Conservation (phyloP, 2,329 filamentous ascomycete genomes). For the Xylariaceae sp. region DNA sequence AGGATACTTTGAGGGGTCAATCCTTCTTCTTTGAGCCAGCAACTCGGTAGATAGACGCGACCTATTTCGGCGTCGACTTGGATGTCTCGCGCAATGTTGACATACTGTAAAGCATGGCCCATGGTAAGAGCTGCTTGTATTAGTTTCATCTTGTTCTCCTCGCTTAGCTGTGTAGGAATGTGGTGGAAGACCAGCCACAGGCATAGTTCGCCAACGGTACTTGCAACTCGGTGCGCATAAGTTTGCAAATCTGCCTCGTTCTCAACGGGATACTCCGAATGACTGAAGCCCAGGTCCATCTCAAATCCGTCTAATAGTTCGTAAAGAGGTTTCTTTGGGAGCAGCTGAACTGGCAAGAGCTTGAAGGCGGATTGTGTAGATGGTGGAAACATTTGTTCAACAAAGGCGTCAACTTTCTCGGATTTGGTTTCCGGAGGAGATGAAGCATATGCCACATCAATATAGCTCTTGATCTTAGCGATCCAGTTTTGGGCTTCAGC, state of each 20-base stretch:
- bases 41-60: slow-evolving; percentile 64
- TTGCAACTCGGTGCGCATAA: slow-evolving; percentile 66
- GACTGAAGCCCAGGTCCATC: slow-evolving; percentile 58
- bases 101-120: slow-evolving; percentile 72
- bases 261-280: slow-evolving; percentile 49
- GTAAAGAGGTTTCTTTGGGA: slow-evolving; percentile 57
- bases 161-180: slow-evolving; percentile 30
- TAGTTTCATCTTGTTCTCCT: slow-evolving; percentile 38
- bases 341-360: slow-evolving; percentile 54
- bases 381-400: slow-evolving; percentile 48
- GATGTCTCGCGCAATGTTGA: slow-evolving; percentile 75
- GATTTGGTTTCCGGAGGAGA: slow-evolving; percentile 17
- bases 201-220: slow-evolving; percentile 67
- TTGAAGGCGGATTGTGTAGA: slow-evolving; percentile 51
- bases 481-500: slow-evolving; percentile 57
- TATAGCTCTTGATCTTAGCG: slow-evolving; percentile 51
- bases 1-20: slow-evolving; percentile 54
- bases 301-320: slow-evolving; percentile 65
- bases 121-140: slow-evolving; percentile 58
- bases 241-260: slow-evolving; percentile 55
- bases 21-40: slow-evolving; percentile 58
- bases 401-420: slow-evolving; percentile 30
- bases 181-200: slow-evolving; percentile 64
- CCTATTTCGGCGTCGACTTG: slow-evolving; percentile 59
- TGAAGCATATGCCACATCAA: slow-evolving; percentile 48